phyloP scores from a whole-genome alignment of 371 early-diverging fungal genomes.

The Rhizopus sp. region DNA sequence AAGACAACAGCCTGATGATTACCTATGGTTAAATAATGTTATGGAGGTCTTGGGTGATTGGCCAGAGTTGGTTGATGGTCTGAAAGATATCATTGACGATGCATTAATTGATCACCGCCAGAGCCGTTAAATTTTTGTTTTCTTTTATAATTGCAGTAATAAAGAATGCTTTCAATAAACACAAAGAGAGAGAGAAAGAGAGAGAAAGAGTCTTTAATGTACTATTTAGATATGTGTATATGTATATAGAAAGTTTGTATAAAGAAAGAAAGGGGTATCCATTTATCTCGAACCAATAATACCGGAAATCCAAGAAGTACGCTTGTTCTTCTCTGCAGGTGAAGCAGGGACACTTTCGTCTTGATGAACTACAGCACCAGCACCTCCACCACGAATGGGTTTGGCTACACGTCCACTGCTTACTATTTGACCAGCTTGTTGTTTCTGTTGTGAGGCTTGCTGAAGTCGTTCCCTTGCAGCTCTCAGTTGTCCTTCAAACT shows the following conservation, averaged over 20 bases:
- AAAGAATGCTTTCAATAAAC: neutral
- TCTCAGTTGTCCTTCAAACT: slow-evolving; percentile 79
- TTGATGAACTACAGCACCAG: slow-evolving; percentile 17
- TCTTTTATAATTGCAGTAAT: slow-evolving; percentile 2
- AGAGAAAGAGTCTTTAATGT: slow-evolving; percentile 3
- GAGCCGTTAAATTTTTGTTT: slow-evolving; percentile 2
- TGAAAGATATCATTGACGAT: slow-evolving; percentile 29
- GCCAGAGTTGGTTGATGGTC: slow-evolving; percentile 42
- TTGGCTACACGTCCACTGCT: slow-evolving; percentile 87
- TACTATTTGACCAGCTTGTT: slow-evolving; percentile 54
- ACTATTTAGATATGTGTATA: slow-evolving; percentile 5
- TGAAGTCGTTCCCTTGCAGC: slow-evolving; percentile 75
- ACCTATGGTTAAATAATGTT: slow-evolving; percentile 34
- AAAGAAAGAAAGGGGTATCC: neutral
- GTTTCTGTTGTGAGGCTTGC: slow-evolving; percentile 63
- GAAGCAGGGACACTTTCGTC: slow-evolving; percentile 20
- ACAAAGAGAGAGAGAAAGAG: slow-evolving; percentile 6
- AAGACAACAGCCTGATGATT: slow-evolving; percentile 47
- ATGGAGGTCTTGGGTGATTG: slow-evolving; percentile 38
- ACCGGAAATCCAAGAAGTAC: slow-evolving; percentile 45
- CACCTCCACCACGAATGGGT: slow-evolving; percentile 90
- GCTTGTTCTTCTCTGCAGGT: slow-evolving; percentile 30
- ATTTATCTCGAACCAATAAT: slow-evolving; percentile 41
- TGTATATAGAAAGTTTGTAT: slow-evolving; percentile 7
- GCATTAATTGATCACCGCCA: slow-evolving; percentile 6